Conservation (phyloP, 495 filamentous ascomycete species). For the Xylaria flabelliformis region DNA sequence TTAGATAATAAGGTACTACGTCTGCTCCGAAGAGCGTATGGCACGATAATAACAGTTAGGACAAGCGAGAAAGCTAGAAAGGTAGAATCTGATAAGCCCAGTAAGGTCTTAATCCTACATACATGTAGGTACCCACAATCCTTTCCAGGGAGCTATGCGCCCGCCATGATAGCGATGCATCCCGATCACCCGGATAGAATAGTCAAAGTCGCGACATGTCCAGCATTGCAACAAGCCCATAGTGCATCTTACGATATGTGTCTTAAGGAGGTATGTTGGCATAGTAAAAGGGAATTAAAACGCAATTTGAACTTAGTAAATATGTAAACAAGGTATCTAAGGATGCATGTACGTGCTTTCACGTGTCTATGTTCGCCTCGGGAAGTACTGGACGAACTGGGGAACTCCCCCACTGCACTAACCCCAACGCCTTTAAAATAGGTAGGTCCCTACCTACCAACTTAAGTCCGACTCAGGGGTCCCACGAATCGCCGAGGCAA, state of each 20-base stretch:
- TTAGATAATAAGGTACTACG: neutral
- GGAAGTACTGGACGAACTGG: neutral
- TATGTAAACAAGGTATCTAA: too few relatives aligned
- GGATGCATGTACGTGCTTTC: neutral
- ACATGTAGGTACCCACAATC: neutral
- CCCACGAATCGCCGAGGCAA: slow-evolving; percentile 15
- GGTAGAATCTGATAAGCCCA: neutral
- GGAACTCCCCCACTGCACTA: slow-evolving; percentile 2
- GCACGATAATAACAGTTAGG: neutral
- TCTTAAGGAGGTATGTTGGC: neutral
- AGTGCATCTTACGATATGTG: neutral
- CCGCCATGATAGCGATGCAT: neutral
- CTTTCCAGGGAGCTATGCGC: too few relatives aligned
- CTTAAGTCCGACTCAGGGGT: slow-evolving; percentile 5
- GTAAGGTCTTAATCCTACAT: too few relatives aligned
- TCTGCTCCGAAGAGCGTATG: neutral
- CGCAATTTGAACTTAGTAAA: neutral
- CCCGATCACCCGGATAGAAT: neutral
- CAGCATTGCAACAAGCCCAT: neutral
- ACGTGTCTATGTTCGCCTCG: slow-evolving; percentile 1
- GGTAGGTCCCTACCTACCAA: too few relatives aligned
- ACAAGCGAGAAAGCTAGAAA: too few relatives aligned
- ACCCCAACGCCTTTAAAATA: neutral
- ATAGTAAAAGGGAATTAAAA: neutral
- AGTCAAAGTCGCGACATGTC: neutral